A percentile compares a stretch with the other conserved stretches of the same genome.
phyloP scores from a whole-genome alignment of 768 basidiomycete species.

The Suillus decipiens region DNA sequence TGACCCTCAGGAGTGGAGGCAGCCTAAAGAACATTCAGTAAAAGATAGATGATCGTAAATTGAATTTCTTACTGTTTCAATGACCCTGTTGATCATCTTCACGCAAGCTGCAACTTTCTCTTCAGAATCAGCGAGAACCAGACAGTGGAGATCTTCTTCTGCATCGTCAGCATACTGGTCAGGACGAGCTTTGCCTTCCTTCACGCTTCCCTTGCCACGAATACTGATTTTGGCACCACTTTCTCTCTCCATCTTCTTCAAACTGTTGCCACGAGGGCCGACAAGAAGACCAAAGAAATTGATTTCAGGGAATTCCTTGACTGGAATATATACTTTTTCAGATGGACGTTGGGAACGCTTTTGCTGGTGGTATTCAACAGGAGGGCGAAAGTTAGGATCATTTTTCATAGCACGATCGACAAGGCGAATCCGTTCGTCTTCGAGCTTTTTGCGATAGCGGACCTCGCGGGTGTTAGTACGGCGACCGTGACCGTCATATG shows the following conservation, averaged over 20 bases:
- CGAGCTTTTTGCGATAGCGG: slow-evolving; percentile 93
- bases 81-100: slow-evolving; percentile 94
- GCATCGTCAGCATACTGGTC: slow-evolving; percentile 96
- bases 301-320: slow-evolving; percentile 99
- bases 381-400: slow-evolving; percentile 97
- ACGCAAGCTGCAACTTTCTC: slow-evolving; percentile 93
- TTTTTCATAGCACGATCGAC: slow-evolving; percentile 97
- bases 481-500: slow-evolving; percentile 96
- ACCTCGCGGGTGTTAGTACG: slow-evolving; percentile 99
- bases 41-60: background rate
- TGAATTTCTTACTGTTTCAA: slow-evolving; percentile 78
- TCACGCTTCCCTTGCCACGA: slow-evolving; percentile 96
- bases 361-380: slow-evolving; percentile 93
- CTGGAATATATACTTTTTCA: slow-evolving; percentile 99
- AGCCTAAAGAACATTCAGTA: slow-evolving; percentile 54
- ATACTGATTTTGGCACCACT: slow-evolving; percentile 99
- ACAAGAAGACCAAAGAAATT: slow-evolving; percentile 99
- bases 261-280: slow-evolving; percentile 96
- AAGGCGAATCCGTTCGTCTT: slow-evolving; percentile 88
- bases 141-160: slow-evolving; percentile 98
- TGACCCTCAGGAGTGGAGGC: slow-evolving; percentile 99
- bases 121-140: slow-evolving; percentile 89
- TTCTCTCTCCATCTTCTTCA: slow-evolving; percentile 99
- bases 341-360: slow-evolving; percentile 92
- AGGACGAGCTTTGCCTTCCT: slow-evolving; percentile 96